Base-by-base conservation (phyloP, 208 protist species). In the Trypanosoma avium region DNA sequence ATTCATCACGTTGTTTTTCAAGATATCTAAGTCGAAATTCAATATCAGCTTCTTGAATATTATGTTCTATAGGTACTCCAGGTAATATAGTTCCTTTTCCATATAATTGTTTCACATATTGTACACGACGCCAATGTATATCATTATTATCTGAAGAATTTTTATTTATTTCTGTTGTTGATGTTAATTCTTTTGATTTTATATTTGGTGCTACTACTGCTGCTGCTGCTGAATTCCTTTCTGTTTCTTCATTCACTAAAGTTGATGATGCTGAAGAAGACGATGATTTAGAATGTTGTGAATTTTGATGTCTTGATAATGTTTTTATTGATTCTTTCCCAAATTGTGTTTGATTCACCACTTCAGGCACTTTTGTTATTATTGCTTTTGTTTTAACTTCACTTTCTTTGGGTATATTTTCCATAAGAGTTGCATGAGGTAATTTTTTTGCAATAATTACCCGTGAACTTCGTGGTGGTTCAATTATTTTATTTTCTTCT, bases 1-100 rank as follows among this genome's bases (percentile, higher is more conserved):
- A 33, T 32, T 79, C 77, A 35, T 90, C 84, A 0, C 90, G 90
- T 61, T 89, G 75, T 26, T 82, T 77, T 72, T 95, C 86, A 10
- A 90, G 68, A 46, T 86, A 88, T 29, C 90, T 86, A 45, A 95
- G 75, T 7, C 73, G 73, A 30, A 78, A 87, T 72, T 95, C 89
- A 55, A 88, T 60, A 54, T 93, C 84, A 5, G 81, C 84, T 10
- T 67, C 69, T 17, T 61, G 32, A 56, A 78, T 56, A 7, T 54
- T 67, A 57, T 91, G 81, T 17, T 65, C 70, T 27, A 66, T 67
- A 10, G 84, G 81, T 27, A 92, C 80, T 7, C 86, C 86, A 0
- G 80, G 73, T 3, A 86, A 43, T 7, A 32, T 21, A 0, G 65
- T 66, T 21, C 46, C 33, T 38, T 26, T 52, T 12, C 33, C 57